Conservation (phyloP, 2,329 filamentous ascomycete genomes). For the Colletotrichum sp. region DNA sequence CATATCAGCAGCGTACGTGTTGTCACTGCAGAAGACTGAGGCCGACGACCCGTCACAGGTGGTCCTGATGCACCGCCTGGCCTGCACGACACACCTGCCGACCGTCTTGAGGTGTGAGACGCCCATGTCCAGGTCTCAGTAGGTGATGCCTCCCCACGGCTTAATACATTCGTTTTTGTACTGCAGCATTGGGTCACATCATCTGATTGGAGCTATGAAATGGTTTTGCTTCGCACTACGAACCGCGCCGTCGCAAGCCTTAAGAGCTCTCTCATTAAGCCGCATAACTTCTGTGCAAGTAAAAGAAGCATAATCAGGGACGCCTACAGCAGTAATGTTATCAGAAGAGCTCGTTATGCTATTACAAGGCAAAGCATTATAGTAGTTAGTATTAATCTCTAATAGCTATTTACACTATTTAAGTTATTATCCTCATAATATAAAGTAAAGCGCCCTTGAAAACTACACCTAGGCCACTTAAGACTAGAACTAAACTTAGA, state of each 20-base stretch:
- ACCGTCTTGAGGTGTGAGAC: background rate
- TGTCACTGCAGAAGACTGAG: background rate
- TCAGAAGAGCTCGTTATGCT: accelerated
- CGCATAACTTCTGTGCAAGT: background rate
- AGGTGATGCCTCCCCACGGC: background rate
- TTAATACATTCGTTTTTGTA: background rate
- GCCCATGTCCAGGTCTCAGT: background rate
- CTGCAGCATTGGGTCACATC: accelerated
- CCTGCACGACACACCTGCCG: background rate
- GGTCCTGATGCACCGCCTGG: background rate
- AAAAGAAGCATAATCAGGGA: background rate
- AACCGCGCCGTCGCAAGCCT: background rate
- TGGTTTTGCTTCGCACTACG: accelerated
- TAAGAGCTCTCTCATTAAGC: background rate
- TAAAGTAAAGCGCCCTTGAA: too few species aligned
- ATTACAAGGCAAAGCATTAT: background rate
- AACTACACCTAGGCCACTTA: accelerated
- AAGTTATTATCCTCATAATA: accelerated
- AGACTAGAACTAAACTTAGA: too few species aligned
- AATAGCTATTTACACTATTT: too few species aligned
- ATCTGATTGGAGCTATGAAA: accelerated
- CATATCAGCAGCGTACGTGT: background rate
- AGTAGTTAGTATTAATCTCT: background rate
- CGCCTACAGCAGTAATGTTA: too few species aligned
- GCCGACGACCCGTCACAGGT: background rate